Base-by-base conservation (phyloP, 352 stramenopile species). In the Phytophthora idaei region DNA sequence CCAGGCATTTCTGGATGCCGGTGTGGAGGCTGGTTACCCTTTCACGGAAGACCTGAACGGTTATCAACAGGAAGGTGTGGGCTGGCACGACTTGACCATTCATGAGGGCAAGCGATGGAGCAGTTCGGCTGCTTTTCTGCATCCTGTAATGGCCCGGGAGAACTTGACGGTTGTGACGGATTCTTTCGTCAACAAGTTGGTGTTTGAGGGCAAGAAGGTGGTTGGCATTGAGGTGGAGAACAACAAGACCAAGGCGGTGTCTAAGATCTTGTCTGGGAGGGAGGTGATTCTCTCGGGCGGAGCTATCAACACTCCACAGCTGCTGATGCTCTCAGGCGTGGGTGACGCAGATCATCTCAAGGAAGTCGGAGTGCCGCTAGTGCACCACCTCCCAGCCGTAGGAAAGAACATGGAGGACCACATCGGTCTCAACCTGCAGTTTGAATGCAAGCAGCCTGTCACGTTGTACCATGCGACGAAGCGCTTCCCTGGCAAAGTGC, bases 351-450 rank as follows among this genome's bases (percentile, higher is more conserved):
- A 91, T 14, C 76, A 93, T 56, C 41, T 96, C 34, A 86, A 89
- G 29, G 69, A 91, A 15, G 45, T 93, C 9, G 81, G 69, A 29
- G 74, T 96, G 41, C 82, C 85, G 3, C 59, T 94, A 14, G 78
- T 94, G 21, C 77, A 91, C 31, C 69, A 94, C 60, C 10, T 91
- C 27, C 81, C 86, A 1, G 85, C 85, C 25, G 83, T 96, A 15
- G 88, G 88, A 5, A 74, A 92, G 55, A 91, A 96, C 77, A 85
- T 96, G 77, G 81, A 94, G 54, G 88, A 96, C 49, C 88, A 96
- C 60, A 61, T 94, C 36, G 88, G 93, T 34, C 66, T 90, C 15
- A 92, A 95, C 64, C 71, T 96, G 56, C 86, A 95, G 61, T 95
- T 93, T 77, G 57, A 78, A 21, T 94, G 82, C 73, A 92, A 87